Percentiles rank a stretch among this genome's conserved stretches.
These are phyloP conservation scores for Agrocybe chaxingu DNA, from an alignment of 768 basidiomycete species.

Conservation along the genomic window DNA sequence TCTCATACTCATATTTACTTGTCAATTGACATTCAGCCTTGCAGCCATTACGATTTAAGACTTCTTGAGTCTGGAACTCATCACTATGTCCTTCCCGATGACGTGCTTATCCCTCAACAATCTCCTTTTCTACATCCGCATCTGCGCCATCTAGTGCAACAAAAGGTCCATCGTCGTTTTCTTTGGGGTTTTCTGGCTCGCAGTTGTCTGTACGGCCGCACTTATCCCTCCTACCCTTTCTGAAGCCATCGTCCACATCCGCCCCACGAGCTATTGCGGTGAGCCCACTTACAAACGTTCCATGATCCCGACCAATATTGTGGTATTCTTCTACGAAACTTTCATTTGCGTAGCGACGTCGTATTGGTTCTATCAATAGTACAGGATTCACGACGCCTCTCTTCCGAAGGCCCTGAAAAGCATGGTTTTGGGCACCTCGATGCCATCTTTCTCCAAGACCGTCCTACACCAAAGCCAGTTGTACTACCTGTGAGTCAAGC, in stretches of 20 bases:
- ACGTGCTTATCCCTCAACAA: neutral
- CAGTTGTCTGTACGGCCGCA: neutral
- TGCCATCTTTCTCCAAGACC: conserved; percentile 7
- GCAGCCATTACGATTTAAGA: neutral
- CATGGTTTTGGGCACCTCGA: neutral
- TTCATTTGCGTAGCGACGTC: too few relatives aligned
- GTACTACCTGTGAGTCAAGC: conserved; percentile 1
- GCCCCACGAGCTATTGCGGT: too few relatives aligned
- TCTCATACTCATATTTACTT: neutral
- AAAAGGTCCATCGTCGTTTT: neutral
- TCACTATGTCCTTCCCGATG: neutral
- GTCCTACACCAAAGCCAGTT: conserved; percentile 5
- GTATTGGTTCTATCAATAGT: too few relatives aligned
- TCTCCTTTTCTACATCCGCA: conserved; percentile 5
- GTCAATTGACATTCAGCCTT: neutral
- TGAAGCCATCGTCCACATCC: too few relatives aligned
- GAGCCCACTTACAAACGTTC: too few relatives aligned
- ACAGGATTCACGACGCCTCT: neutral
- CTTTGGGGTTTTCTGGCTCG: neutral
- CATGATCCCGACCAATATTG: too few relatives aligned
- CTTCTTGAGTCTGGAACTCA: neutral
- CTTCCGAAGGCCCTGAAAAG: neutral
- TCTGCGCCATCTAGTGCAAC: conserved; percentile 4
- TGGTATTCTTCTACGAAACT: too few relatives aligned
- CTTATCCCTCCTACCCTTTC: neutral